A percentile compares a stretch with the other conserved stretches of the same genome.
phyloP scores from a whole-genome alignment of 1,284 basidiomycete species.

The Pyrrhoderma lamaoense region DNA sequence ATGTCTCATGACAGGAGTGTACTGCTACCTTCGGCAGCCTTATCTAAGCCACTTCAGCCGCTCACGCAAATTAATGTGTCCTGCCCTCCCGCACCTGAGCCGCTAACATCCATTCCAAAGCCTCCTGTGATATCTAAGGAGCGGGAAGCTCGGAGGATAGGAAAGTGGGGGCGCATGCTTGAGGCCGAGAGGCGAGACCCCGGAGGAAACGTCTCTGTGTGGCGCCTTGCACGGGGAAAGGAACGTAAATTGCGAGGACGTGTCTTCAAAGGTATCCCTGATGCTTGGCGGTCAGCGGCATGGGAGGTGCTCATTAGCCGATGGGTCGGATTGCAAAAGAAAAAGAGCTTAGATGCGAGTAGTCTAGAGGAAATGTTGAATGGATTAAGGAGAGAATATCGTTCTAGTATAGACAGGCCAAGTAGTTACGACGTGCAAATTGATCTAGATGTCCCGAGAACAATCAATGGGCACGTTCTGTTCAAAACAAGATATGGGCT shows the following conservation, averaged over 20 bases:
- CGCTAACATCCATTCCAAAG: constrained; percentile 34
- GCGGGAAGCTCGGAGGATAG: constrained; percentile 68
- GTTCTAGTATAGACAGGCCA: constrained; percentile 63
- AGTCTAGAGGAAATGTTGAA: constrained; percentile 16
- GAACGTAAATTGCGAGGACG: constrained; percentile 61
- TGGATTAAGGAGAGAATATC: constrained; percentile 42
- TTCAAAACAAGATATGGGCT: constrained; percentile 95
- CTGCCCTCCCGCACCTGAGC: constrained; percentile 29
- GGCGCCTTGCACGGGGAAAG: constrained; percentile 62
- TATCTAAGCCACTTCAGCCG: constrained; percentile 52
- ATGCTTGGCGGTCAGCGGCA: constrained; percentile 88
- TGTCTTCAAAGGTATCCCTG: constrained; percentile 93
- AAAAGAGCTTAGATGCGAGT: constrained; percentile 34
- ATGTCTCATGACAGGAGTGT: constrained; percentile 75
- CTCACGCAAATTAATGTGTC: constrained; percentile 23
- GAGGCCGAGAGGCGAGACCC: constrained; percentile 56
- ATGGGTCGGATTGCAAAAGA: constrained; percentile 42
- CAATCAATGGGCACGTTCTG: constrained; percentile 90
- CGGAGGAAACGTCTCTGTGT: constrained; percentile 72
- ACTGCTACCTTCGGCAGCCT: constrained; percentile 53
- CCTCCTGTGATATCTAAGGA: constrained; percentile 40
- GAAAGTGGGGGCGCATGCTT: constrained; percentile 89
- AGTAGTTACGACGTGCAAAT: constrained; percentile 94
- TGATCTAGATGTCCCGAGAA: constrained; percentile 95
- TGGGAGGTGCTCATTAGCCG: constrained; percentile 70